phyloP scores from a whole-genome alignment of 2,329 filamentous ascomycete genomes.

The Emergomyces orientalis region DNA sequence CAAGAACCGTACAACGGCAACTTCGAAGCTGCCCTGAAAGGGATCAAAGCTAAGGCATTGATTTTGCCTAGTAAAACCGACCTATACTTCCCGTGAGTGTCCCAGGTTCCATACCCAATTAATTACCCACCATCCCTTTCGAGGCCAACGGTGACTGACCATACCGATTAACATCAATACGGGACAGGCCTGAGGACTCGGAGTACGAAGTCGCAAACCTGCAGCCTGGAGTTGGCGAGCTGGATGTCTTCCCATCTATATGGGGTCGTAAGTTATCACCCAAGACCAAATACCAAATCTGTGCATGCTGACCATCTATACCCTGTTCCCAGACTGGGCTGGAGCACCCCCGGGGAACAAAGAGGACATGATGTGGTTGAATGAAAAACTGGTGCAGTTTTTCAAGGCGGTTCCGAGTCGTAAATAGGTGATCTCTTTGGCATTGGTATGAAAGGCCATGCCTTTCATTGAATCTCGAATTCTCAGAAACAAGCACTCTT shows the following conservation, averaged over 20 bases:
- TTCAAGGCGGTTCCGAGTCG: slow-evolving; percentile 29
- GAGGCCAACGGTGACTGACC: background rate
- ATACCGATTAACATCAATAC: slow-evolving; percentile 4
- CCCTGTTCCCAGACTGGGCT: slow-evolving; percentile 42
- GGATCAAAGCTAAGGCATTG: slow-evolving; percentile 62
- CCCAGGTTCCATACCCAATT: background rate
- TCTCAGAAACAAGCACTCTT: background rate
- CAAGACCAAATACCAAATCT: background rate
- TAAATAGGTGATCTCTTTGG: background rate
- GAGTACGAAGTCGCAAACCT: slow-evolving; percentile 61
- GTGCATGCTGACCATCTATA: slow-evolving; percentile 12
- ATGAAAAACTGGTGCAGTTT: slow-evolving; percentile 50
- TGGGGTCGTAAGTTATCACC: slow-evolving; percentile 49
- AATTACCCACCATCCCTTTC: background rate
- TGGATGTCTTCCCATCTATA: slow-evolving; percentile 49
- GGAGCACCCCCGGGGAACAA: slow-evolving; percentile 62
- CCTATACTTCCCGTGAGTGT: slow-evolving; percentile 62
- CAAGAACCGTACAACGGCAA: slow-evolving; percentile 60
- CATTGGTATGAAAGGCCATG: too few species aligned
- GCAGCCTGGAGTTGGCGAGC: slow-evolving; percentile 48
- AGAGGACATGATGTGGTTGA: slow-evolving; percentile 63
- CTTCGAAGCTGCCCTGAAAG: slow-evolving; percentile 55
- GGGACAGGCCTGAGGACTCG: slow-evolving; percentile 60
- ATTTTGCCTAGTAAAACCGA: slow-evolving; percentile 66
- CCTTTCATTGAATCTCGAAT: too few species aligned